Evolutionary conservation across 768 basidiomycete species (phyloP).

Genomic region (Paxillus ammoniavirescens): DNA sequence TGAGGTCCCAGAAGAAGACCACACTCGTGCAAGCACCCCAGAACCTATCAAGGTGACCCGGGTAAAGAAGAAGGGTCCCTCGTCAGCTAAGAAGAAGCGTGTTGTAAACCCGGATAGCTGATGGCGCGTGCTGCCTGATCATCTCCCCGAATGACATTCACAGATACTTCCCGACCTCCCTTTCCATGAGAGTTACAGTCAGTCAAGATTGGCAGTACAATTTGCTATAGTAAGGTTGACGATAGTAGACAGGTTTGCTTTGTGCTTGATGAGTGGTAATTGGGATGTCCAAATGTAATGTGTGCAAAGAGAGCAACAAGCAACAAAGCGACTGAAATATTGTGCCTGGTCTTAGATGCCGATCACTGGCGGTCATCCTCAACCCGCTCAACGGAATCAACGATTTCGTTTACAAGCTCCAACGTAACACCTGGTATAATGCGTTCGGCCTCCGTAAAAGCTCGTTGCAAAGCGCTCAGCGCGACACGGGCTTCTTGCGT

Average conservation of each 20-base stretch:
- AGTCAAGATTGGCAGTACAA: constrained; percentile 16
- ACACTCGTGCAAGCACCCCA: constrained; percentile 52
- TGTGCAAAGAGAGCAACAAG: constrained; percentile 16
- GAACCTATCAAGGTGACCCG: constrained; percentile 77
- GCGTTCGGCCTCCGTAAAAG: constrained; percentile 93
- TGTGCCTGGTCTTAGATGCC: constrained; percentile 33
- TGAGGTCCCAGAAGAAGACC: constrained; percentile 43
- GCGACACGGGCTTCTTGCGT: constrained; percentile 90
- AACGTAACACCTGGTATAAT: constrained; percentile 93
- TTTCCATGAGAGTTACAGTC: constrained; percentile 23
- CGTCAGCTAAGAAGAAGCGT: constrained; percentile 67
- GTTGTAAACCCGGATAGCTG: constrained; percentile 31
- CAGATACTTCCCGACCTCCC: neutral
- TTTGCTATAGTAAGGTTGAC: constrained; percentile 12
- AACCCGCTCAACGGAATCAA: constrained; percentile 88
- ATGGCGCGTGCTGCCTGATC: neutral
- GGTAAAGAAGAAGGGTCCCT: constrained; percentile 57
- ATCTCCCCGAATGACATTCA: neutral
- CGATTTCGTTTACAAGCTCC: constrained; percentile 92
- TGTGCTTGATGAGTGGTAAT: constrained; percentile 16
- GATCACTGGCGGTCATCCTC: constrained; percentile 57
- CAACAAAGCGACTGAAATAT: constrained; percentile 15
- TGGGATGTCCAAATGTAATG: constrained; percentile 18
- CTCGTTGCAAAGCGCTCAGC: constrained; percentile 81
- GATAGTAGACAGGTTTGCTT: neutral